These are phyloP conservation scores for Penicillium goetzii DNA, from an alignment of 495 filamentous ascomycete species.

Conservation along the genomic window DNA sequence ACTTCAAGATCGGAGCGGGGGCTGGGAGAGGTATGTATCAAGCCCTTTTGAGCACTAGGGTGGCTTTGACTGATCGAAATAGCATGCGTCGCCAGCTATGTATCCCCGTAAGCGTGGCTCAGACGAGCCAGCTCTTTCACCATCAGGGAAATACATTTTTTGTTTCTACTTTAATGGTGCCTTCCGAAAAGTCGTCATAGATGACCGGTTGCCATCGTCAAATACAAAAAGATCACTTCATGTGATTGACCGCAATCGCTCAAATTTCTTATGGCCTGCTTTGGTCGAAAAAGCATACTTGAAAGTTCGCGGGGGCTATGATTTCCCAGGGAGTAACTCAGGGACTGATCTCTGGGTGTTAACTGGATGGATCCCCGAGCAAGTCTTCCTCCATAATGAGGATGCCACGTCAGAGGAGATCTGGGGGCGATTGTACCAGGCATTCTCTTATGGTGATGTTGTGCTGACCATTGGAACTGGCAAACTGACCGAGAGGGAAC, in stretches of 20 bases:
- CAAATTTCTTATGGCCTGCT: conserved; percentile 83
- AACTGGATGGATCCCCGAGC: conserved; percentile 96
- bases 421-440: conserved; percentile 76
- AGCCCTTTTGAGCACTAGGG: neutral
- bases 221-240: conserved; percentile 72
- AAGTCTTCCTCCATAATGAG: conserved; percentile 84
- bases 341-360: conserved; percentile 89
- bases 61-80: conserved; percentile 26
- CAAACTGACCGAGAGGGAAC: conserved; percentile 69
- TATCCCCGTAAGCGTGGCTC: conserved; percentile 69
- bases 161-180: conserved; percentile 94
- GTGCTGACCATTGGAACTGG: conserved; percentile 91
- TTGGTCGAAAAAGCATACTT: conserved; percentile 95
- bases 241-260: conserved; percentile 85
- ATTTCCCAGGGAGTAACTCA: conserved; percentile 98
- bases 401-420: conserved; percentile 73
- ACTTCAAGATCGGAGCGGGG: conserved; percentile 67
- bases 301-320: conserved; percentile 95
- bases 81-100: conserved; percentile 71
- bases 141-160: conserved; percentile 87
- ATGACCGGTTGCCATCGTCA: conserved; percentile 87
- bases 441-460: conserved; percentile 79
- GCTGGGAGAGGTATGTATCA: conserved; percentile 54
- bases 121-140: conserved; percentile 61
- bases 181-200: conserved; percentile 82